Conservation (phyloP, 352 stramenopile species). For the Globisporangium ultimum region DNA sequence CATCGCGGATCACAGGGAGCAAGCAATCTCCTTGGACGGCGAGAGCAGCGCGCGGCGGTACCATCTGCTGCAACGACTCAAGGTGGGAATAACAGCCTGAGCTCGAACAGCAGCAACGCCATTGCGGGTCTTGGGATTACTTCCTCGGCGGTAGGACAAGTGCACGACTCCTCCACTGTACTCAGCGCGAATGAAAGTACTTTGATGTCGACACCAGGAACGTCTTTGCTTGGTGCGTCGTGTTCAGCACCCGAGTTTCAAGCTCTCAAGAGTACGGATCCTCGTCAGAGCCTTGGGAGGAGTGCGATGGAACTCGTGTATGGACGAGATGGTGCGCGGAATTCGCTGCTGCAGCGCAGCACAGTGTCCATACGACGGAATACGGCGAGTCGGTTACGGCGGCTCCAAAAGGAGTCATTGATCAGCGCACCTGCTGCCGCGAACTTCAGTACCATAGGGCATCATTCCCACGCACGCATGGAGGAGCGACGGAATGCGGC, state of each 20-base stretch:
- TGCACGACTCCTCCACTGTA: too few relatives aligned
- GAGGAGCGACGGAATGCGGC: conserved; percentile 41
- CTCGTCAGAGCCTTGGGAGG: neutral
- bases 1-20: neutral
- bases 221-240: neutral
- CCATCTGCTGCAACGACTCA: too few relatives aligned
- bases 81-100: too few relatives aligned
- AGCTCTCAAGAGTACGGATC: neutral
- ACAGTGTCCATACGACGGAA: neutral
- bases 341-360: conserved; percentile 8
- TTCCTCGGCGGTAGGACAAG: too few relatives aligned
- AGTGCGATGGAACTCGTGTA: neutral
- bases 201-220: neutral
- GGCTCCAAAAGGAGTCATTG: conserved; percentile 23
- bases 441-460: conserved; percentile 32
- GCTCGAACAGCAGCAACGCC: too few relatives aligned
- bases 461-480: conserved; percentile 49
- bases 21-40: neutral
- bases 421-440: conserved; percentile 32
- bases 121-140: too few relatives aligned
- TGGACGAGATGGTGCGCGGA: neutral
- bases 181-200: neutral
- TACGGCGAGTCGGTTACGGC: conserved; percentile 8
- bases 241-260: neutral
- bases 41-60: too few relatives aligned